A percentile compares a stretch with the other conserved stretches of the same genome.
Evolutionary conservation across 371 early-diverging fungal genomes (phyloP).

Genomic region (Mucor mucedo): DNA sequence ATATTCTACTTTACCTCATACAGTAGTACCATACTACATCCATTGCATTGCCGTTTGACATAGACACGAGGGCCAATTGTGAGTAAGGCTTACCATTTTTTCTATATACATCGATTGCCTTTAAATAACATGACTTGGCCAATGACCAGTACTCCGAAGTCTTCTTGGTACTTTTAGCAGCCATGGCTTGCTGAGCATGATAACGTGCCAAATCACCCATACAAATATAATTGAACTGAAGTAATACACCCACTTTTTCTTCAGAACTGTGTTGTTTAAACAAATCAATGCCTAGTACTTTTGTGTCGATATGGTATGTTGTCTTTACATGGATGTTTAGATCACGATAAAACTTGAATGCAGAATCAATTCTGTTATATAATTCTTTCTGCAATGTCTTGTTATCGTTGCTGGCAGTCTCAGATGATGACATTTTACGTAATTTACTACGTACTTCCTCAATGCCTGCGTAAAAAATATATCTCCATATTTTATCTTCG

Average conservation of each 20-base stretch:
- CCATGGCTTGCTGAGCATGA: slow-evolving; percentile 41
- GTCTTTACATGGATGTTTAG: slow-evolving; percentile 39
- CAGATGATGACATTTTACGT: slow-evolving; percentile 37
- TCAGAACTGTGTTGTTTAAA: slow-evolving; percentile 21
- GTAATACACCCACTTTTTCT: slow-evolving; percentile 37
- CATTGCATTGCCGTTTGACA: slow-evolving; percentile 49
- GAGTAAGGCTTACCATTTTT: slow-evolving; percentile 56
- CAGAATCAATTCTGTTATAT: slow-evolving; percentile 37
- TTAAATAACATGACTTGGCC: slow-evolving; percentile 48
- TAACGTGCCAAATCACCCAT: slow-evolving; percentile 59
- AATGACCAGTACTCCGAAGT: slow-evolving; percentile 35
- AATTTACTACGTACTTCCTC: slow-evolving; percentile 46
- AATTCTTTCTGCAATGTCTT: slow-evolving; percentile 27
- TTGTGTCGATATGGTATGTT: slow-evolving; percentile 39
- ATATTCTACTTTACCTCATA: slow-evolving; percentile 41
- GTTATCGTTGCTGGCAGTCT: slow-evolving; percentile 2
- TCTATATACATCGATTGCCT: slow-evolving; percentile 49
- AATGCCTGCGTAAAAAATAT: slow-evolving; percentile 51
- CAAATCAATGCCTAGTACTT: slow-evolving; percentile 47
- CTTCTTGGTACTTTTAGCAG: slow-evolving; percentile 25
- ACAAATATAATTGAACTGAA: slow-evolving; percentile 52
- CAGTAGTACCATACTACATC: slow-evolving; percentile 61
- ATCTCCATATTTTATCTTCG: slow-evolving; percentile 56
- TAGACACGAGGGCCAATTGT: slow-evolving; percentile 51
- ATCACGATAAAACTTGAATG: slow-evolving; percentile 52